Conservation (phyloP, 2,329 filamentous ascomycete species). For the Trichoderma koningii region DNA sequence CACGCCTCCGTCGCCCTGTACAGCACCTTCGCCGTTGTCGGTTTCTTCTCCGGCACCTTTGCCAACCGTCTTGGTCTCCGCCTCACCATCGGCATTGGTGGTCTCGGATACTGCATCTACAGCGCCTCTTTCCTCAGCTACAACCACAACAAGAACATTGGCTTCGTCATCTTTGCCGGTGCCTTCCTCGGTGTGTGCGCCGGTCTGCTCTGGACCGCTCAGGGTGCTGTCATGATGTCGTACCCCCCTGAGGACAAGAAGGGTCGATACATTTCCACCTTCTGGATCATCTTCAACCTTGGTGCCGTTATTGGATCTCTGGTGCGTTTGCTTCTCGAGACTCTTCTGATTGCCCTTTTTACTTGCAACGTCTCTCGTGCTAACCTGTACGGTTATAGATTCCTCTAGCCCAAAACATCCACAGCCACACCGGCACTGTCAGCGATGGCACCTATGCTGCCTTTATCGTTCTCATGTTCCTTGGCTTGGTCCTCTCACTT, state of each 20-base stretch:
- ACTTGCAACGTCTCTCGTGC: not conserved
- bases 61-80: constrained; percentile 75
- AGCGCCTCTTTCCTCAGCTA: constrained; percentile 70
- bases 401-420: constrained; percentile 68
- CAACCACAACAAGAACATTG: constrained; percentile 66
- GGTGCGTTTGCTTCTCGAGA: constrained; percentile 35
- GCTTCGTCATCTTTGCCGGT: constrained; percentile 76
- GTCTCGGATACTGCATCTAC: constrained; percentile 76
- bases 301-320: constrained; percentile 83
- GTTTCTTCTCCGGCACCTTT: constrained; percentile 73
- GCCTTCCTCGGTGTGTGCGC: constrained; percentile 76
- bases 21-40: constrained; percentile 68
- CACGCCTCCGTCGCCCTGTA: constrained; percentile 72
- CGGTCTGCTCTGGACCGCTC: constrained; percentile 78
- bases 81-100: constrained; percentile 68
- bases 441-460: constrained; percentile 83
- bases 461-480: constrained; percentile 80
- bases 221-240: constrained; percentile 86
- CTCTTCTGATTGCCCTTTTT: not conserved
- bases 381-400: constrained; percentile 42
- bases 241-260: constrained; percentile 81
- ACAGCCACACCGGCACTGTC: constrained; percentile 56
- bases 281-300: constrained; percentile 95
- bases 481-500: constrained; percentile 70
- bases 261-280: constrained; percentile 85